A percentile compares a stretch with the other conserved stretches of the same genome.
These are phyloP conservation scores for Solanum rostratum DNA, from an alignment of 257 asterid species.

Conservation along the genomic window DNA sequence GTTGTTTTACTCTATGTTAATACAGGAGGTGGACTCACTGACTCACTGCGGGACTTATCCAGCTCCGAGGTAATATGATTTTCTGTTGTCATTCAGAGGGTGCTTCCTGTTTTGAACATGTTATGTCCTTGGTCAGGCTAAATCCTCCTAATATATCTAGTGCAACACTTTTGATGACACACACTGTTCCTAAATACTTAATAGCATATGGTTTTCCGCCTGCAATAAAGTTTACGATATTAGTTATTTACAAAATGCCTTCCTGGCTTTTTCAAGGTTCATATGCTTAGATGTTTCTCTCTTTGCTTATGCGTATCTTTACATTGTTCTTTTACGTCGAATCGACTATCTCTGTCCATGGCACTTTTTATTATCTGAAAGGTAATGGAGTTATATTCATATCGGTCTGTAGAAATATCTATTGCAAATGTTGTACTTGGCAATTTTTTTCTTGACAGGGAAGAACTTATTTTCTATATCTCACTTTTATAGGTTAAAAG, in stretches of 20 bases:
- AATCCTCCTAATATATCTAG: background rate
- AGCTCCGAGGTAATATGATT: slow-evolving; percentile 49
- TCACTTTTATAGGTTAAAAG: slow-evolving; percentile 57
- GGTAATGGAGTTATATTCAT: background rate
- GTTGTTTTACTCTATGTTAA: background rate
- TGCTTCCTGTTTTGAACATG: background rate
- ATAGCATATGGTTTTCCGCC: background rate
- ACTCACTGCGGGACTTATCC: slow-evolving; percentile 55
- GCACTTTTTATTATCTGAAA: background rate
- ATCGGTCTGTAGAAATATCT: background rate
- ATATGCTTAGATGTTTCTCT: background rate
- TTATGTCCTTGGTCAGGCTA: background rate
- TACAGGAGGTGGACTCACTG: slow-evolving; percentile 88
- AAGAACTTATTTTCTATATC: background rate
- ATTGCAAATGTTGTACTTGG: background rate
- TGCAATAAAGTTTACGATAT: background rate
- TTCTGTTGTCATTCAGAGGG: background rate
- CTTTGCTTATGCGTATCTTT: background rate
- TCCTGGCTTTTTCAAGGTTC: background rate
- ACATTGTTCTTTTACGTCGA: background rate
- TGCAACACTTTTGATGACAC: background rate
- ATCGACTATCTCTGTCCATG: background rate
- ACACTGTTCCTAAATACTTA: background rate
- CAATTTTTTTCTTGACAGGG: background rate
- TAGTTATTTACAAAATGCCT: background rate